A percentile compares a stretch with the other conserved stretches of the same genome.
These are phyloP conservation scores for Blumeriella jaapii DNA, from an alignment of 2,329 filamentous ascomycete genomes.

Conservation along the genomic window DNA sequence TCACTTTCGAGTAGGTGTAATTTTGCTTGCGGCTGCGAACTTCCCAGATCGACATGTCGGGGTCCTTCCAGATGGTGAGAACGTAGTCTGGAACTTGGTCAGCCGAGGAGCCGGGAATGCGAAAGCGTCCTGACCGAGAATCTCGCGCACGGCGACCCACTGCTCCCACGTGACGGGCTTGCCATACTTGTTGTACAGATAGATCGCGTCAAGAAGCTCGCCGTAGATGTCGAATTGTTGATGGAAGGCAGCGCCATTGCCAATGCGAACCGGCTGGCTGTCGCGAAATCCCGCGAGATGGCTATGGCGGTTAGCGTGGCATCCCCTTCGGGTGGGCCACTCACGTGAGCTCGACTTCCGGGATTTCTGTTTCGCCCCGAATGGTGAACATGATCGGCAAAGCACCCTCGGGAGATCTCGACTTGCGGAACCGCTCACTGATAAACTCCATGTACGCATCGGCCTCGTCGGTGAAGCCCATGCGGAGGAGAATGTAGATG, in stretches of 20 bases:
- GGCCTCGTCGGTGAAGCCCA: constrained; percentile 65
- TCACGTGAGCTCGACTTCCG: constrained; percentile 49
- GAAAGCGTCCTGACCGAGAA: constrained; percentile 38
- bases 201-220: constrained; percentile 66
- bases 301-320: constrained; percentile 12
- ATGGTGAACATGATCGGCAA: constrained; percentile 78
- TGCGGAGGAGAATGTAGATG: constrained; percentile 63
- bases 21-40: constrained; percentile 65
- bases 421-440: constrained; percentile 54
- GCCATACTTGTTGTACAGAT: constrained; percentile 69
- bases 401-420: constrained; percentile 46
- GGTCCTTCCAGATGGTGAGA: constrained; percentile 48
- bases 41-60: constrained; percentile 79
- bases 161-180: constrained; percentile 68
- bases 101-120: no score
- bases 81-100: constrained; percentile 45
- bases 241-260: constrained; percentile 66
- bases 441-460: constrained; percentile 73
- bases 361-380: constrained; percentile 61
- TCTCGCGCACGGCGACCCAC: constrained; percentile 58
- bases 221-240: constrained; percentile 72
- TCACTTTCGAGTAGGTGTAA: constrained; percentile 72
- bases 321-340: neutral
- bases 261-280: constrained; percentile 62
- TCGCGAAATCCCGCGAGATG: constrained; percentile 64